Percentiles rank a stretch among this genome's conserved stretches.
These are phyloP conservation scores for Trichoderma gracile DNA, from an alignment of 2,329 filamentous ascomycete genomes.

Conservation along the genomic window DNA sequence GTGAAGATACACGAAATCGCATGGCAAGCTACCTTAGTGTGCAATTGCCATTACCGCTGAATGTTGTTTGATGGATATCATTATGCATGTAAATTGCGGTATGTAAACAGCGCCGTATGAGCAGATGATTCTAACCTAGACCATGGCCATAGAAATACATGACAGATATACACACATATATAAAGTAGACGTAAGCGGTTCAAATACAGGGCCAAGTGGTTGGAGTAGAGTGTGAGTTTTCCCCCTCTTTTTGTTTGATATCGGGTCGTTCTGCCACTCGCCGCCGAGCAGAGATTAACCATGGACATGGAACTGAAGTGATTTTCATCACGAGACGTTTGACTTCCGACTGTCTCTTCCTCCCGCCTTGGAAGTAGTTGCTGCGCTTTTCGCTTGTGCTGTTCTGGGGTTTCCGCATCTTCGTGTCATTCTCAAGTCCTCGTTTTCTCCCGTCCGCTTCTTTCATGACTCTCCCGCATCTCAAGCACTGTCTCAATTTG, in stretches of 20 bases:
- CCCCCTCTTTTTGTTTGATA: not conserved
- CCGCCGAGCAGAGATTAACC: not conserved
- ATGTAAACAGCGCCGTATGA: constrained; percentile 20
- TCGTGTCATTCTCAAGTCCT: no score
- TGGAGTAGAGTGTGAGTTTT: not conserved
- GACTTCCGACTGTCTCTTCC: not conserved
- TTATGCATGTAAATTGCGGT: not conserved
- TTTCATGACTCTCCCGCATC: not conserved
- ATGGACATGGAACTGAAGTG: not conserved
- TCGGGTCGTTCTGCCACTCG: not conserved
- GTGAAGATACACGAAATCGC: no score
- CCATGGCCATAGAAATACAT: constrained; percentile 7
- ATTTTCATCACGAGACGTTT: not conserved
- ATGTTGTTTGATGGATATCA: not conserved
- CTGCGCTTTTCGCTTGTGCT: not conserved
- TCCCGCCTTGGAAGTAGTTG: not conserved
- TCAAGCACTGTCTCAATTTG: constrained; percentile 22
- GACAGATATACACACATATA: not conserved
- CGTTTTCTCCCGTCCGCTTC: not conserved
- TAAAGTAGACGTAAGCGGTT: not conserved
- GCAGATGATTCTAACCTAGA: constrained; percentile 12
- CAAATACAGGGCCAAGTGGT: not conserved
- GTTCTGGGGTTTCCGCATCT: not conserved
- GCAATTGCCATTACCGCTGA: no score
- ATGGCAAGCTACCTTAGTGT: no score